Evolutionary conservation across 495 filamentous ascomycete species (phyloP).

Genomic region (Penicillium goetzii): DNA sequence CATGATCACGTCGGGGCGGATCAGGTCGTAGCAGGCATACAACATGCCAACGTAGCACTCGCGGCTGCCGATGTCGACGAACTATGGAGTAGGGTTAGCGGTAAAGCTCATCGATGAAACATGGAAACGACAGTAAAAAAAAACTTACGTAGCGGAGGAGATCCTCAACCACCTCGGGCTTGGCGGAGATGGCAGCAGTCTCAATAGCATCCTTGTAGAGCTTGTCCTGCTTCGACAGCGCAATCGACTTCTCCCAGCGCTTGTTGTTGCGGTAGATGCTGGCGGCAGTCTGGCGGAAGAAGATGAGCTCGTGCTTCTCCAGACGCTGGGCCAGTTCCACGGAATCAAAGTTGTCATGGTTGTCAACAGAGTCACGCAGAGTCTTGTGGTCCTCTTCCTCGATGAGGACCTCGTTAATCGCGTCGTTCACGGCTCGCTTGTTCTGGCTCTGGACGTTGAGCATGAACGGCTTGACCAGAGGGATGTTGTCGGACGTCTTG

Average conservation of each 20-base stretch:
- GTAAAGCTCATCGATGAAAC: constrained; percentile 6
- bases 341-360: constrained; percentile 98
- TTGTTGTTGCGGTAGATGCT: constrained; percentile 99
- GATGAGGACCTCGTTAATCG: constrained; percentile 97
- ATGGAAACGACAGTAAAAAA: constrained; percentile 8
- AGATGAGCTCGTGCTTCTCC: constrained; percentile 95
- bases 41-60: constrained; percentile 99
- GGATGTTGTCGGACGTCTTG: constrained; percentile 96
- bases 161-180: constrained; percentile 91
- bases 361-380: constrained; percentile 94
- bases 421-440: constrained; percentile 96
- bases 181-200: constrained; percentile 93
- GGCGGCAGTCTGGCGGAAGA: constrained; percentile 98
- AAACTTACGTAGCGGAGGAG: constrained; percentile 89
- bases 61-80: constrained; percentile 97
- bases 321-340: constrained; percentile 93
- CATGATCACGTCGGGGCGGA: constrained; percentile 87
- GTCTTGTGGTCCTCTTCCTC: constrained; percentile 99
- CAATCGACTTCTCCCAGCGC: constrained; percentile 99
- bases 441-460: constrained; percentile 96
- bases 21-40: constrained; percentile 97
- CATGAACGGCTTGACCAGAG: constrained; percentile 98
- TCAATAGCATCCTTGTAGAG: constrained; percentile 99
- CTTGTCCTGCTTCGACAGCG: constrained; percentile 98
- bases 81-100: constrained; percentile 60